Conservation (phyloP, 441 rosid species). For the Arabidopsis hybrid region DNA sequence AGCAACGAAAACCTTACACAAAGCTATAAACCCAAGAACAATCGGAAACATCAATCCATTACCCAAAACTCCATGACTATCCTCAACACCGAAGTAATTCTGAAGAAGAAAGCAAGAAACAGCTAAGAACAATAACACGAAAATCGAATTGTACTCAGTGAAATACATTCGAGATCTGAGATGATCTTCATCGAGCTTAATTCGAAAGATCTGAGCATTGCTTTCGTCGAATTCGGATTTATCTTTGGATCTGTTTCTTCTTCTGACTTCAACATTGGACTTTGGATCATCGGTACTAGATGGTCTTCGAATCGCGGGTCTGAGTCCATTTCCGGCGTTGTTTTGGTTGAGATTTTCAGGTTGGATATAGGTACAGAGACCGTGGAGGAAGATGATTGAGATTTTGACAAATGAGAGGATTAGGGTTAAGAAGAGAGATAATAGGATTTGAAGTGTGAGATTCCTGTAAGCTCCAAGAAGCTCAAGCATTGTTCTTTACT, state of each 20-base stretch:
- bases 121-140: constrained; percentile 53
- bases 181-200: constrained; percentile 81
- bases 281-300: constrained; percentile 53
- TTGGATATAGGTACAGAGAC: constrained; percentile 83
- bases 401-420: constrained; percentile 62
- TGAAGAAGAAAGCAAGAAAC: constrained; percentile 58
- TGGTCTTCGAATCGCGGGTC: constrained; percentile 82
- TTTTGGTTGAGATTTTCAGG: constrained; percentile 68
- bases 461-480: constrained; percentile 55
- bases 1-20: constrained; percentile 56
- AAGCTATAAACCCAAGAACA: constrained; percentile 52
- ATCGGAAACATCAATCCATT: constrained; percentile 66
- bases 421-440: constrained; percentile 53
- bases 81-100: constrained; percentile 44
- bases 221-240: constrained; percentile 87
- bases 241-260: constrained; percentile 70
- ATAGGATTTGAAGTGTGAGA: constrained; percentile 55
- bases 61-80: constrained; percentile 50
- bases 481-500: constrained; percentile 45
- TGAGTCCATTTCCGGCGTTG: constrained; percentile 52
- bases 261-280: constrained; percentile 53
- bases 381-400: constrained; percentile 70
- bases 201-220: constrained; percentile 93
- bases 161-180: constrained; percentile 74
- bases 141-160: constrained; percentile 59